Evolutionary conservation across 140 eudicot species (phyloP).

Genomic region (Eryngium alpinum): DNA sequence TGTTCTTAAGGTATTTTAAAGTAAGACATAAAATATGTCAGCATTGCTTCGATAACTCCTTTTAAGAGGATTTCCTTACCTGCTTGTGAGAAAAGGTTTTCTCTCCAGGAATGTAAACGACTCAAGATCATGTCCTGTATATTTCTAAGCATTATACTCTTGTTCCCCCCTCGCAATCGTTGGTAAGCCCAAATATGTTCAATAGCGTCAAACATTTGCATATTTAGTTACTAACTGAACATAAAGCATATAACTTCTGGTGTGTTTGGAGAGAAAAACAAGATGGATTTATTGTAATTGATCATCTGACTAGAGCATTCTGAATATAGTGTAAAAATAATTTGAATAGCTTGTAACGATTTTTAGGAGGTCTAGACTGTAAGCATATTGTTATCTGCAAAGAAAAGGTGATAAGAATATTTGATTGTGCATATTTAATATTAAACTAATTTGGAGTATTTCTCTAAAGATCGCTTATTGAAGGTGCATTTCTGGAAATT

Average conservation of each 20-base stretch:
- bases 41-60: too few relatives aligned
- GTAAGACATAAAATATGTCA: neutral
- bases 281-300: neutral
- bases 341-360: too few relatives aligned
- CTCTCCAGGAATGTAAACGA: neutral
- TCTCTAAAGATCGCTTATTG: too few relatives aligned
- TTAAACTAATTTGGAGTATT: too few relatives aligned
- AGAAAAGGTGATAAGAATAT: too few relatives aligned
- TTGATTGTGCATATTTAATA: too few relatives aligned
- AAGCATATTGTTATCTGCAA: too few relatives aligned
- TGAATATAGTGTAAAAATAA: neutral
- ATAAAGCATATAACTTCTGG: neutral
- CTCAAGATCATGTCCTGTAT: neutral
- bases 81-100: neutral
- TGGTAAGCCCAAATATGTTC: neutral
- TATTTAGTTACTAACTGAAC: neutral
- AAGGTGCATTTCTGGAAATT: too few relatives aligned
- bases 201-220: neutral
- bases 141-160: neutral
- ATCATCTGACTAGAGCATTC: neutral
- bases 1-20: neutral
- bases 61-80: neutral
- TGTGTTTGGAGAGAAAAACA: neutral
- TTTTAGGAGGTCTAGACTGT: too few relatives aligned
- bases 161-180: neutral